Percentiles rank a stretch among this genome's conserved stretches.
Evolutionary conservation across 169 alveolate genomes (phyloP).

Genomic region (Eimeria tenella): DNA sequence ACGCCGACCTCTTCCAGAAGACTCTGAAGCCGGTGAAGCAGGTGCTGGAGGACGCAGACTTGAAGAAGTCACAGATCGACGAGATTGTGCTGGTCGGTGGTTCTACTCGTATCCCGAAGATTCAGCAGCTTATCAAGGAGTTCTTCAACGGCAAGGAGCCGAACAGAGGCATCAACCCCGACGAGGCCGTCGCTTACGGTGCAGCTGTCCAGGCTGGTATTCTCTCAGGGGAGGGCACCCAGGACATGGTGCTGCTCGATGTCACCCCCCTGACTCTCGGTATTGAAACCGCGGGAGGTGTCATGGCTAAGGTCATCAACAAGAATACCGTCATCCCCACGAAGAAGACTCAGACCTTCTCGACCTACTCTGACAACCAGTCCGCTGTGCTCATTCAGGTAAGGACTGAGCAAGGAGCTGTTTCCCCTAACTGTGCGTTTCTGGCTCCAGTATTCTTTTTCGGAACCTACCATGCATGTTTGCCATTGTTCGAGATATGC

Average conservation of each 20-base stretch:
- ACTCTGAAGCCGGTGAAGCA: slow-evolving; percentile 93
- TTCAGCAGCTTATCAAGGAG: slow-evolving; percentile 93
- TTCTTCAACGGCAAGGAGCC: slow-evolving; percentile 96
- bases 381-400: slow-evolving; percentile 95
- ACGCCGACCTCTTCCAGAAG: slow-evolving; percentile 92
- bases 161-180: slow-evolving; percentile 95
- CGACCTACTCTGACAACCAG: slow-evolving; percentile 97
- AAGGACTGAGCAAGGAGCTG: background rate
- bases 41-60: slow-evolving; percentile 92
- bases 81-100: slow-evolving; percentile 98
- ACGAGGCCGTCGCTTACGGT: slow-evolving; percentile 97
- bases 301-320: slow-evolving; percentile 95
- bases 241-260: slow-evolving; percentile 94
- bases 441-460: background rate
- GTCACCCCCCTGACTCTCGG: slow-evolving; percentile 97
- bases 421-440: background rate
- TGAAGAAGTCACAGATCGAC: slow-evolving; percentile 92
- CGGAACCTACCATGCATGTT: background rate
- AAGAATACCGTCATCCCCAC: slow-evolving; percentile 97
- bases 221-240: slow-evolving; percentile 93
- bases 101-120: slow-evolving; percentile 96
- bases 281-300: slow-evolving; percentile 98
- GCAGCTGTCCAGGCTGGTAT: slow-evolving; percentile 97
- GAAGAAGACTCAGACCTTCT: slow-evolving; percentile 96
- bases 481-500: too few species aligned